Evolutionary conservation across 257 asterid species (phyloP).

Genomic region (Solanum pimpinellifolium): DNA sequence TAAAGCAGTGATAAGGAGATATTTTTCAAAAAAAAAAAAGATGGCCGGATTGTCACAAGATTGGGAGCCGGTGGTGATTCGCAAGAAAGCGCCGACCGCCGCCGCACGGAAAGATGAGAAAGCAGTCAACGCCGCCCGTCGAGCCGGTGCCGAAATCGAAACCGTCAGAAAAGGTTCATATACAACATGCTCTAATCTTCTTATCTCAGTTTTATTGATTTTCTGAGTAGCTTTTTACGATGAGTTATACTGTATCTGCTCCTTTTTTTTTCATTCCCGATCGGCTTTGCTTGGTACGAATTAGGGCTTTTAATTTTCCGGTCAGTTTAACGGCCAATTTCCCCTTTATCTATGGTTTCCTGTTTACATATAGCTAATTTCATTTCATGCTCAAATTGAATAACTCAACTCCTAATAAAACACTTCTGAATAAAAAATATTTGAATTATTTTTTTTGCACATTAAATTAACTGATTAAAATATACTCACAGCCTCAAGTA

Average conservation of each 20-base stretch:
- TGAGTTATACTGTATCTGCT: not conserved
- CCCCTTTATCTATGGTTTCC: not conserved
- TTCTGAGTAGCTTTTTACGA: not conserved
- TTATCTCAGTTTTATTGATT: not conserved
- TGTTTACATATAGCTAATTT: no score
- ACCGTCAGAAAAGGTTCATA: slow-evolving; percentile 46
- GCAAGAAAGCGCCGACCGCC: slow-evolving; percentile 85
- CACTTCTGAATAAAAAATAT: accelerated
- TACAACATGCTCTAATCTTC: no score
- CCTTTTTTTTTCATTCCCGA: not conserved
- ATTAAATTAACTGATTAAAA: no score
- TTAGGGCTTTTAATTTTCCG: not conserved
- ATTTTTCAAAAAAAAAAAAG: not conserved
- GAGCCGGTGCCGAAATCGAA: slow-evolving; percentile 88
- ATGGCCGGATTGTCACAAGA: slow-evolving; percentile 48
- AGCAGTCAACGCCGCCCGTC: slow-evolving; percentile 97
- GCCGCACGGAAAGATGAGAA: slow-evolving; percentile 95
- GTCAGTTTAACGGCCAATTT: not conserved
- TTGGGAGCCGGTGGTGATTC: slow-evolving; percentile 89
- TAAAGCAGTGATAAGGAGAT: not conserved
- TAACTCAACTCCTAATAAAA: not conserved
- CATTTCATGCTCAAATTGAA: not conserved
- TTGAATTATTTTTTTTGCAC: no score
- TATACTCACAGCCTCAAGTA: not conserved
- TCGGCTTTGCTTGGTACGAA: not conserved